Percentiles rank a stretch among this genome's conserved stretches.
Conservation (phyloP, 2,329 filamentous ascomycete genomes). For the Dactylellina leptospora region DNA sequence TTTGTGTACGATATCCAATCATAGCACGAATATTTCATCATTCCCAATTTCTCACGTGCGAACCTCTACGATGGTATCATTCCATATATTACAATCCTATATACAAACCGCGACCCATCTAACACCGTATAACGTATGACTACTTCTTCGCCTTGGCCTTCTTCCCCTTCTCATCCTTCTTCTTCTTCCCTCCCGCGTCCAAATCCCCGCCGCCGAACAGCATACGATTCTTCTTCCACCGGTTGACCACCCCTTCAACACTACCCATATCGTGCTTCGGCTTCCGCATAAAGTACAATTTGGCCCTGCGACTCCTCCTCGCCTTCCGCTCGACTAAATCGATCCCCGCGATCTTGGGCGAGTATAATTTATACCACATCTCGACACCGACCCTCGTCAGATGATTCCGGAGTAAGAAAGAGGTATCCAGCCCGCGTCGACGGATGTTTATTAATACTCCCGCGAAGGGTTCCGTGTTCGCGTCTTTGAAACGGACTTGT, state of each 20-base stretch:
- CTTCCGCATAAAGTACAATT: constrained; percentile 87
- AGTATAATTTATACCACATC: constrained; percentile 98
- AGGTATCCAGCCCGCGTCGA: constrained; percentile 85
- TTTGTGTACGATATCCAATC: not conserved
- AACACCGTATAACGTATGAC: no score
- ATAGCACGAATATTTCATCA: not conserved
- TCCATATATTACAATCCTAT: constrained; percentile 31
- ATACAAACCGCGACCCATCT: constrained; percentile 6
- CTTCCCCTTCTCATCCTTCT: constrained; percentile 2
- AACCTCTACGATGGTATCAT: no score
- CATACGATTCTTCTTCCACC: constrained; percentile 69
- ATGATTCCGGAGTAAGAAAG: constrained; percentile 84
- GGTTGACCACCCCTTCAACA: constrained; percentile 79
- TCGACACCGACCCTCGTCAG: constrained; percentile 88
- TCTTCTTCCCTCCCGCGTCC: not conserved
- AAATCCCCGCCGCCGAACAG: constrained; percentile 21
- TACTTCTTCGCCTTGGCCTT: constrained; percentile 20
- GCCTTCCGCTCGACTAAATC: constrained; percentile 85
- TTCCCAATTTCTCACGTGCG: no score
- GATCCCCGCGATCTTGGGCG: constrained; percentile 85
- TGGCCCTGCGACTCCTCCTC: constrained; percentile 84
- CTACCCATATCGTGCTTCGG: constrained; percentile 86
- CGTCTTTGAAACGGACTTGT: constrained; percentile 78
- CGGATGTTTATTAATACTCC: constrained; percentile 89
- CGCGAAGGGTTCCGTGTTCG: constrained; percentile 83